Evolutionary conservation across 108 stramenopile species (phyloP).

Genomic region (Cyclotella baltica): DNA sequence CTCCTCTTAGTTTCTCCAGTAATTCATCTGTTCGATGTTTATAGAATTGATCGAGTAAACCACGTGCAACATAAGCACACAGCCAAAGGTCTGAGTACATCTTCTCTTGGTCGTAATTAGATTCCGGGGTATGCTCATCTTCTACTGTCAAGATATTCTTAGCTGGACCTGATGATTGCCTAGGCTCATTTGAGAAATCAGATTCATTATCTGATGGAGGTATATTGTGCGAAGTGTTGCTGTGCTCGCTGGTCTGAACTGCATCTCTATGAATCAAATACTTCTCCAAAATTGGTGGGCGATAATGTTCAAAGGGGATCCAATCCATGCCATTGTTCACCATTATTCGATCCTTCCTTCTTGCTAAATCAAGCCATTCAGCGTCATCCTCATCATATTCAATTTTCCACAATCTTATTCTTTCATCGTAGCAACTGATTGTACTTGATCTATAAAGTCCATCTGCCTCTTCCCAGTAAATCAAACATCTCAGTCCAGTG

Average conservation of each 20-base stretch:
- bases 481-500: neutral
- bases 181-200: neutral
- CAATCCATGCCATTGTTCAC: conserved; percentile 2
- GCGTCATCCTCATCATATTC: conserved; percentile 13
- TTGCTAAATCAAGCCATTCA: conserved; percentile 20
- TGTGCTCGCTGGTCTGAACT: neutral
- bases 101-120: neutral
- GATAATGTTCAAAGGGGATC: neutral
- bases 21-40: neutral
- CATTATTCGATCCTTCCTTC: conserved; percentile 2
- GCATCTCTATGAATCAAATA: neutral
- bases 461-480: conserved; percentile 7
- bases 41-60: neutral
- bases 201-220: neutral
- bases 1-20: neutral
- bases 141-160: too few relatives aligned
- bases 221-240: neutral
- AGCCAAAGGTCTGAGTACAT: conserved; percentile 26
- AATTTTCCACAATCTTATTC: conserved; percentile 22
- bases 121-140: too few relatives aligned
- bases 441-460: neutral
- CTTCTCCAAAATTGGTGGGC: neutral
- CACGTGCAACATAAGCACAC: conserved; percentile 3
- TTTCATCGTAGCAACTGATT: conserved; percentile 7
- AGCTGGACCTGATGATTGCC: neutral